Evolutionary conservation across 169 alveolate genomes (phyloP).

Genomic region (Blepharisma undulans): DNA sequence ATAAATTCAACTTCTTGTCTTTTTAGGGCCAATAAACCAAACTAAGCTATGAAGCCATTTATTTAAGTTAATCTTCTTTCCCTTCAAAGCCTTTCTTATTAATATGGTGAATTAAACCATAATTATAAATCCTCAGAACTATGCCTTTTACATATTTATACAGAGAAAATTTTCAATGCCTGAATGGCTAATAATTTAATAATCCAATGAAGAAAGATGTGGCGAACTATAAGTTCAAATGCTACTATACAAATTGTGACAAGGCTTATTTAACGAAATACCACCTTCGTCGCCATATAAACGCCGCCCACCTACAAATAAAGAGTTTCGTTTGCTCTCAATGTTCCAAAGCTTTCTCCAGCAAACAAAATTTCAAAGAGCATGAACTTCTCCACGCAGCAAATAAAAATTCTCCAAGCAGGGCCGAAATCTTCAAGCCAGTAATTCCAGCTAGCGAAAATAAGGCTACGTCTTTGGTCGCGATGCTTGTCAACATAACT

Average conservation of each 20-base stretch:
- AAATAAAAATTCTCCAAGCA: slow-evolving; percentile 33
- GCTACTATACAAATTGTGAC: not conserved
- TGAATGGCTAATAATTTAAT: not conserved
- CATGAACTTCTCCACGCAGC: slow-evolving; percentile 73
- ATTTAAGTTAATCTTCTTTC: not conserved
- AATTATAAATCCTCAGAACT: not conserved
- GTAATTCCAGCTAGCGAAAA: not conserved
- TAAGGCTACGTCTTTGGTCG: not conserved
- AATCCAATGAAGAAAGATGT: not conserved
- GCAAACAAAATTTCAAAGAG: slow-evolving; percentile 61
- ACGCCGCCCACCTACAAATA: slow-evolving; percentile 59
- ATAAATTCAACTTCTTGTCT: not conserved
- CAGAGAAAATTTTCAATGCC: not conserved
- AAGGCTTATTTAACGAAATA: slow-evolving; percentile 22
- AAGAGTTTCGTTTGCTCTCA: slow-evolving; percentile 58
- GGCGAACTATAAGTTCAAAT: not conserved
- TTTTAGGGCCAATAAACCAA: not conserved
- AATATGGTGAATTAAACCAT: not conserved
- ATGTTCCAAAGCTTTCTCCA: slow-evolving; percentile 59
- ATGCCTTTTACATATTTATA: not conserved
- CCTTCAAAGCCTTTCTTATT: not conserved
- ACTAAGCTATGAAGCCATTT: not conserved
- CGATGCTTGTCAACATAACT: not conserved
- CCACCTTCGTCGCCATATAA: slow-evolving; percentile 65
- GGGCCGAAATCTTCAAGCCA: not conserved